Base-by-base conservation (phyloP, 345 rosid genomes). In the Camelina laxa region DNA sequence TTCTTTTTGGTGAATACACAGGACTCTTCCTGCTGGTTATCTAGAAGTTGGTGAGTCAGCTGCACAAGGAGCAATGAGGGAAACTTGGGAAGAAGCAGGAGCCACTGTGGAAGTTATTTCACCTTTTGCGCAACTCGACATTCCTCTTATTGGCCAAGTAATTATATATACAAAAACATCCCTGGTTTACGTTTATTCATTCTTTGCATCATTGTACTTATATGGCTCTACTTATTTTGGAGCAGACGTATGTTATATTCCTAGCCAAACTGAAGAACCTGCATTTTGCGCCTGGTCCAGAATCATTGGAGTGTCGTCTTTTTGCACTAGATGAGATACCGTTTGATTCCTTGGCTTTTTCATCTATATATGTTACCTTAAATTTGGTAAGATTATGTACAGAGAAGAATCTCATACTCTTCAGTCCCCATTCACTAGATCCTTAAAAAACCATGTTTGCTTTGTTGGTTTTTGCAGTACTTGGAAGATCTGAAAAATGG, bases 1-100 rank as follows among this genome's bases (percentile, higher is more conserved):
- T 10, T 59, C 0, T 33, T 39, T 13, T 63, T 31, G 24, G 12
- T 60, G 77, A 4, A 54, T 35, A 49, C 53, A 39, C 79, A 94
- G 99, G 99, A 95, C 99, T 9, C 96, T 95, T 75, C 99, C 99
- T 59, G 97, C 98, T 84, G 99, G 99, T 81, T 95, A 90, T 84
- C 22, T 94, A 82, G 98, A 94, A 82, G 87, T 94, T 67, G 98
- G 98, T 13, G 98, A 94, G 79, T 94, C 98, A 39, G 93, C 97
- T 51, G 91, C 93, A 0, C 90, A 90, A 83, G 98, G 98, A 45
- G 98, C 98, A 68, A 83, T 85, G 60, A 82, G 98, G 81, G 98
- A 94, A 82, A 94, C 97, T 49, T 85, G 91, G 97, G 97, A 95
- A 84, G 99, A 92, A 81, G 97, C 99, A 10, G 83, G 88, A 50